Conservation (phyloP, 1,284 basidiomycete species). For the Agroathelia rolfsii region DNA sequence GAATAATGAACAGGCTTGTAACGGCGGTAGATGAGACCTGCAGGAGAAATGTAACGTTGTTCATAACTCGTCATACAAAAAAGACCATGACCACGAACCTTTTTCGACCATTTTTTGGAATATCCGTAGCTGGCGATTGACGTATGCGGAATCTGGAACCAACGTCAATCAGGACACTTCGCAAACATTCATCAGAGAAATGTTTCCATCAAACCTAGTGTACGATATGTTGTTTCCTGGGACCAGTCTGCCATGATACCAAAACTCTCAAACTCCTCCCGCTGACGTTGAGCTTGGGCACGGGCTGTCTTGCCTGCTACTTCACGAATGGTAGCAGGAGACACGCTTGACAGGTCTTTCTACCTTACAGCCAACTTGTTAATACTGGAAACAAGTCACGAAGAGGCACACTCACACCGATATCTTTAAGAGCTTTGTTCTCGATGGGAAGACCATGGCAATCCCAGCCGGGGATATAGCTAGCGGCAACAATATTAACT, state of each 20-base stretch:
- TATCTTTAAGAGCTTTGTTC: constrained; percentile 76
- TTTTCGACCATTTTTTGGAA: constrained; percentile 86
- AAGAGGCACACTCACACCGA: constrained; percentile 40
- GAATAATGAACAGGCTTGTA: constrained; percentile 93
- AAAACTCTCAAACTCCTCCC: constrained; percentile 71
- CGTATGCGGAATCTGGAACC: constrained; percentile 71
- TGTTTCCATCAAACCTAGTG: constrained; percentile 50
- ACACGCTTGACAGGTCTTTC: constrained; percentile 45
- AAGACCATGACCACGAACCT: constrained; percentile 33
- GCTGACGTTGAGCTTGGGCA: constrained; percentile 72
- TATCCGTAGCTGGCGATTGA: constrained; percentile 80
- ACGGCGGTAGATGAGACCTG: constrained; percentile 78
- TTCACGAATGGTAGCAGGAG: constrained; percentile 56
- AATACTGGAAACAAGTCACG: constrained; percentile 3
- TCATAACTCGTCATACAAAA: background rate
- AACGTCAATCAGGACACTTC: too few species aligned
- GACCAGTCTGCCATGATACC: constrained; percentile 94
- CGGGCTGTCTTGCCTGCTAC: constrained; percentile 71
- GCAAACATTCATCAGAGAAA: constrained; percentile 2
- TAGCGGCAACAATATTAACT: constrained; percentile 26
- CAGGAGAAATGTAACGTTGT: too few species aligned
- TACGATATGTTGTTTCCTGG: constrained; percentile 72
- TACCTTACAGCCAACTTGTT: constrained; percentile 14
- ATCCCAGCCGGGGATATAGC: constrained; percentile 96
- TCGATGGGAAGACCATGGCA: constrained; percentile 98